A percentile compares a stretch with the other conserved stretches of the same genome.
phyloP scores from a whole-genome alignment of 1,139 yeast species.

The Suhomyces yuchorum region DNA sequence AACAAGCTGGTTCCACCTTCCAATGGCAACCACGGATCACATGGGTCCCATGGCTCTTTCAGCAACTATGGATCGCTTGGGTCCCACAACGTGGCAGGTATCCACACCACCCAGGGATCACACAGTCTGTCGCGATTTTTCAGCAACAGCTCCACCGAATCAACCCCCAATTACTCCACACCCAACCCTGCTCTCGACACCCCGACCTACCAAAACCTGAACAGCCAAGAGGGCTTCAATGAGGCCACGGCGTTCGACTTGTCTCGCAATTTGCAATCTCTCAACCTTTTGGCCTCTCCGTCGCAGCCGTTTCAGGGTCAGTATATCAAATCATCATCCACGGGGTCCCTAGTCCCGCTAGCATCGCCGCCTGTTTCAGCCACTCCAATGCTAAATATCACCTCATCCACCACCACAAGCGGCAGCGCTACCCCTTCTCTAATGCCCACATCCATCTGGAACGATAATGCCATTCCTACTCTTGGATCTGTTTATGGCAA shows the following conservation, averaged over 20 bases:
- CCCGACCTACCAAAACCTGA: conserved; percentile 3
- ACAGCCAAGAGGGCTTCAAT: conserved; percentile 4
- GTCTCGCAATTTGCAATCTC: conserved; percentile 8
- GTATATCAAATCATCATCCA: conserved; percentile 2
- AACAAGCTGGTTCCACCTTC: neutral
- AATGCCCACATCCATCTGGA: conserved; percentile 17
- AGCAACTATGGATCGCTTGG: conserved; percentile 1
- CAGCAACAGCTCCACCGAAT: conserved; percentile 4
- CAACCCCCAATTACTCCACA: conserved; percentile 7
- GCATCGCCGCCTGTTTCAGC: conserved; percentile 5
- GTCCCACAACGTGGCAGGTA: neutral
- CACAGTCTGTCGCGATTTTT: conserved; percentile 11
- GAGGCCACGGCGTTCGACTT: conserved; percentile 8
- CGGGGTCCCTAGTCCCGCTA: conserved; percentile 4
- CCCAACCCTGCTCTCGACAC: conserved; percentile 10
- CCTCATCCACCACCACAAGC: conserved; percentile 9
- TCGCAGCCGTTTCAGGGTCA: neutral
- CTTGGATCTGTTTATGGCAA: conserved; percentile 8
- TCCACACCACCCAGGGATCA: conserved; percentile 1
- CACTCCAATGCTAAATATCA: neutral
- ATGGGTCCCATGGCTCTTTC: neutral
- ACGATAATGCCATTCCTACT: conserved; percentile 11
- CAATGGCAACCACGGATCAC: neutral
- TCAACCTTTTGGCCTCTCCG: conserved; percentile 11
- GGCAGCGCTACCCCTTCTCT: conserved; percentile 16